Evolutionary conservation across 2,329 filamentous ascomycete genomes (phyloP), one percentile per base, ranked within the genome.

Genomic region (Calonectria hawksworthii): DNA sequence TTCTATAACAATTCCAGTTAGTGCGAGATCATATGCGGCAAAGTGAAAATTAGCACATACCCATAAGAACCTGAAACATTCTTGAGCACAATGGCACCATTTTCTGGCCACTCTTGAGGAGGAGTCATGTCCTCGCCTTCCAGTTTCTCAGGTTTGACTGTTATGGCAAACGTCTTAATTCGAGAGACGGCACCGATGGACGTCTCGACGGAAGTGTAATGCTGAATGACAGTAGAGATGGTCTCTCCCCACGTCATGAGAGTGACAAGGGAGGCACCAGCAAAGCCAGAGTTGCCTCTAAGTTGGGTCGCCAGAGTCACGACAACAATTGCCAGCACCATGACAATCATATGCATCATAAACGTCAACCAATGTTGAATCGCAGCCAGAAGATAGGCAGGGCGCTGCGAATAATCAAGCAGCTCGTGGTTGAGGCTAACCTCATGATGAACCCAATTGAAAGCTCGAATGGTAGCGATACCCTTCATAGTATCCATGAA

Each of bases 311-410:
- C 86, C 0, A 92, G 81, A 1, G 76, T 64, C 2, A 92, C 86
- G 0, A 92, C 80, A 2, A 88, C 74, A 1, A 88, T 82, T 0
- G 89, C 88, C 18, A 92, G 82, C 1, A 84, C 83, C 0, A 88
- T 87, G 0, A 91, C 88, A 0, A 91, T 79, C 4, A 91, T 75
- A 64, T 89, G 85, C 2, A 93, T 82, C 0, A 87, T 86, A 0
- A 92, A 84, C 0, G 81, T 85, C 0, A 93, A 85, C 91, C 91
- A 93, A 51, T 88, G 86, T 79, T 93, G 91, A 36, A 92, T 88
- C 78, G 89, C 88, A 54, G 86, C 87, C 2, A 93, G 85, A 0
- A 92, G 86, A 77, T 93, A 93, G 4, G 88, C 89, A 1, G 92
- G 91, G 10, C 87, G 83, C 73, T 93, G 91, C 0, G 90, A 92